Base-by-base conservation (phyloP, 768 basidiomycete species). In the Leucosporidium scottii region DNA sequence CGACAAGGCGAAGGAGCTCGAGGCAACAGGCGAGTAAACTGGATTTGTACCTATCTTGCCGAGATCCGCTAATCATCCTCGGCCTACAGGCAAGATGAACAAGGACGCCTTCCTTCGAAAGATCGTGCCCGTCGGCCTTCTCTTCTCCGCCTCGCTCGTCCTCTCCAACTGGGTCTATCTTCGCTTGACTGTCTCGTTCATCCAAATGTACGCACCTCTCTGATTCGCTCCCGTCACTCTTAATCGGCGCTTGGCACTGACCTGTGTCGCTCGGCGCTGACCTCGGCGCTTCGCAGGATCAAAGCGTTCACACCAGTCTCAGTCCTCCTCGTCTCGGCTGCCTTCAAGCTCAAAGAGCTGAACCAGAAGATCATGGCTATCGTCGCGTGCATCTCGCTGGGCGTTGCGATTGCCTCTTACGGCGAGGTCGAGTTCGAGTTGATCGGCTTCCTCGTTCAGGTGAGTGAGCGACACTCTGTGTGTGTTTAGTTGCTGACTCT, bases 101-200 rank as follows among this genome's bases (percentile, higher is more conserved):
- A 84, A 82, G 75, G 83, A 87, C 30, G 84, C 87, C 81, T 97
- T 91, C 77, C 64, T 90, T 53, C 85, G 85, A 61, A 91, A 90
- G 31, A 96, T 98, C 72, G 81, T 97, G n/a, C 93, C 93, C 25
- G 92, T 97, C 68, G 93, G 70, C 12, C 23, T 72, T 21, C 70
- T 75, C 47, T 74, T 75, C 58, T 90, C 88, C 30, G 93, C 86
- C 21, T 91, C 89, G 68, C 84, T 98, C 62, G 85, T 96, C 72
- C 82, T 93, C 50, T 89, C 87, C 79, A 98, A 98, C 79, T 89
- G 87, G 4, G 92, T 91, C 0, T 93, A 93, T 77, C 85, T 94
- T 12, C 86, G 90, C 73, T 84, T 97, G 65, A 88, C 53, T 12
- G 59, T 59, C 17, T 44, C 36, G 23, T 59, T 59, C 59, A 59